These are phyloP conservation scores for Pythium aquatile DNA, from an alignment of 352 stramenopile genomes.

Conservation along the genomic window DNA sequence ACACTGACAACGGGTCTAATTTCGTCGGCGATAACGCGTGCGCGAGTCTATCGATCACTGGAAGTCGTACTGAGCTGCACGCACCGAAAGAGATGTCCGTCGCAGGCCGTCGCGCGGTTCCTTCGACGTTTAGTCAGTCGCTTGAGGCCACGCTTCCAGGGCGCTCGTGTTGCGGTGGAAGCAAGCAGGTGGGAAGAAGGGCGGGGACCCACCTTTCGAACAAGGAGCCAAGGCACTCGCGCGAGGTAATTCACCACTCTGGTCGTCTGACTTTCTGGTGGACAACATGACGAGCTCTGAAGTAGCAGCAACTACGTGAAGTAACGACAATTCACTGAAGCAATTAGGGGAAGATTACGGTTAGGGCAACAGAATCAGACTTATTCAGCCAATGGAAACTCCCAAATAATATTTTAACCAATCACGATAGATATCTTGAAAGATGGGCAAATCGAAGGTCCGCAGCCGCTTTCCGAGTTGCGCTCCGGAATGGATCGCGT, in stretches of 20 bases:
- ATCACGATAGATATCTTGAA: slow-evolving; percentile 15
- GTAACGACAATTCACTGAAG: slow-evolving; percentile 14
- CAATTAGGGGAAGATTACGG: slow-evolving; percentile 4
- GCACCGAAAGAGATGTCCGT: not conserved
- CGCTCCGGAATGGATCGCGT: not conserved
- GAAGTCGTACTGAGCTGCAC: not conserved
- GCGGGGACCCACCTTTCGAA: not conserved
- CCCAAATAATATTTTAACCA: not conserved
- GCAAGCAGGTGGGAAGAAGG: slow-evolving; percentile 9
- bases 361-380: slow-evolving; percentile 25
- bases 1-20: not conserved
- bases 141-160: not conserved
- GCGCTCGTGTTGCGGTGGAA: slow-evolving; percentile 4
- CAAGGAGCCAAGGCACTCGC: not conserved
- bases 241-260: not conserved
- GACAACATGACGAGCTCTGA: slow-evolving; percentile 14
- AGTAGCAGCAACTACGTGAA: slow-evolving; percentile 1
- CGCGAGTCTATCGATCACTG: not conserved
- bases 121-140: slow-evolving; percentile 4
- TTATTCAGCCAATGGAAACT: not conserved
- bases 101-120: not conserved
- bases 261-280: slow-evolving; percentile 20
- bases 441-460: slow-evolving; percentile 1
- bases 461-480: not conserved
- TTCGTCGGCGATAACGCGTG: not conserved